These are phyloP conservation scores for Rhizoctonia solani DNA, from an alignment of 1,284 basidiomycete species.

Conservation along the genomic window DNA sequence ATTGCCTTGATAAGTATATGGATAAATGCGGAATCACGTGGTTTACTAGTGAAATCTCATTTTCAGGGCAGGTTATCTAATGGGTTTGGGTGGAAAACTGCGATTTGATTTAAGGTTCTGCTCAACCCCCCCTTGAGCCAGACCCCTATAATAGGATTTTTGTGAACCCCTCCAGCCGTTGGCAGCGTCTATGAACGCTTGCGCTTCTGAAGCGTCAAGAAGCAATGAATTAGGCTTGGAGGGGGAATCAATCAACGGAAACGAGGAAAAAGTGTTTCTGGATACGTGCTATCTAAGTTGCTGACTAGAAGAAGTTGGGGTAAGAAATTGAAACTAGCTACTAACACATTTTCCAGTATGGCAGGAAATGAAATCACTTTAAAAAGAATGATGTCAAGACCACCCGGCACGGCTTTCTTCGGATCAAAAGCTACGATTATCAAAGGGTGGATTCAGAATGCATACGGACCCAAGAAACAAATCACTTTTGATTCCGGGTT, in stretches of 20 bases:
- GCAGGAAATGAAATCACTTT: not conserved
- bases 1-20: too few relatives aligned
- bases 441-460: not conserved
- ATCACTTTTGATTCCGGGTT: slow-evolving; percentile 35
- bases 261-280: not conserved
- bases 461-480: not conserved
- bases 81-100: too few relatives aligned
- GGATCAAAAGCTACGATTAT: slow-evolving; percentile 30
- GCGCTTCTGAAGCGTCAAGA: not conserved
- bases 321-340: not conserved
- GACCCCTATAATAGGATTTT: not conserved
- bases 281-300: not conserved
- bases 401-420: slow-evolving; percentile 43
- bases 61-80: too few relatives aligned
- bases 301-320: not conserved
- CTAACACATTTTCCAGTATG: not conserved
- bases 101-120: too few relatives aligned
- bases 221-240: not conserved
- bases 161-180: not conserved
- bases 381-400: slow-evolving; percentile 18
- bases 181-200: not conserved
- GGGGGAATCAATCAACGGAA: not conserved
- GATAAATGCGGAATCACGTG: too few relatives aligned
- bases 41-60: too few relatives aligned
- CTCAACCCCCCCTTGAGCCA: too few relatives aligned